Base-by-base conservation (phyloP, 148 eudicot species). In the Limonium bicolor region DNA sequence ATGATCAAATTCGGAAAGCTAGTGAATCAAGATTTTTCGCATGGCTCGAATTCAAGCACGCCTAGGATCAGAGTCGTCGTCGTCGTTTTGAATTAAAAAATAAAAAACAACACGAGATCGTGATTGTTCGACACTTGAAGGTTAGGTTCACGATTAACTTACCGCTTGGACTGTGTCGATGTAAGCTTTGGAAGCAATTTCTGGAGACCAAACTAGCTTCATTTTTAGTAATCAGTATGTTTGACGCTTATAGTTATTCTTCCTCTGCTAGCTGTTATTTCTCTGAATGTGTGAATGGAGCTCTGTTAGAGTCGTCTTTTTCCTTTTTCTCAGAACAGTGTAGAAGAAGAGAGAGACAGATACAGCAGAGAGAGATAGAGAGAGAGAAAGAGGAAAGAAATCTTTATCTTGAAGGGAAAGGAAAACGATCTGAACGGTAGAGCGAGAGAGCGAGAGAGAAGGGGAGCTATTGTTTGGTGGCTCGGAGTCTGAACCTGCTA, bases 181-280 rank as follows among this genome's bases (percentile, higher is more conserved):
- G 45, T 75, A 81, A 54, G 93, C 87, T 55, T 82, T 78, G 10
- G 78, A 64, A 14, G 96, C 96, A 23, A 60, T 66, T 26, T 86
- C 96, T 14, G 87, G 79, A 27, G 71, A 75, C 93, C 96, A 81
- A 59, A 81, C 84, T 9, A 81, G 63, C 82, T 86, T 78, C 96
- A 86, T 86, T 27, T 41, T 43, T 30, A 3, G 26, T 11, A 4
- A n/a, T n/a, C n/a, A n/a, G n/a, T n/a, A n/a, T n/a, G n/a, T 43
- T 24, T 17, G 30, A 7, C 17, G 48, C 23, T 27, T 16, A 29
- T 48, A 43, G 14, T 30, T 47, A 40, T 20, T 48, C 33, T 25
- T 37, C 17, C 20, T 38, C 13, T 36, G 13, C 34, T 21, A 26
- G 8, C 7, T 2, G 8, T 41, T 15, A 25, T 19, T 23, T 48